Conservation (phyloP, 352 stramenopile species). For the Achlya hypogyna region DNA sequence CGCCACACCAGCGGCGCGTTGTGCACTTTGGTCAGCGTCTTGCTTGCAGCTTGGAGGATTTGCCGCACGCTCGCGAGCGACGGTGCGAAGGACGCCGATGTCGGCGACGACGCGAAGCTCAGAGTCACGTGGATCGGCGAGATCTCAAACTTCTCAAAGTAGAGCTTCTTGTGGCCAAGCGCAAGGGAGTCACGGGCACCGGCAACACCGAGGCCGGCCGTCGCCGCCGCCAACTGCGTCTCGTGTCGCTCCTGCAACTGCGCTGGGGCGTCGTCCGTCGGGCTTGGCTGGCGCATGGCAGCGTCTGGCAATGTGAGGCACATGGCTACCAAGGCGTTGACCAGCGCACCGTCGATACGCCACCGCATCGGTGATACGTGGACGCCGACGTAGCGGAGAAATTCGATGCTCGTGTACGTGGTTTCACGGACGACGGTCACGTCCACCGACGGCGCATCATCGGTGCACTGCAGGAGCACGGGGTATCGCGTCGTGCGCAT, state of each 20-base stretch:
- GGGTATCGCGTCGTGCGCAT: constrained; percentile 71
- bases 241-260: not conserved
- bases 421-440: constrained; percentile 76
- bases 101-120: constrained; percentile 51
- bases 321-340: constrained; percentile 6
- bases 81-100: constrained; percentile 31
- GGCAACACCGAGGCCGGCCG: constrained; percentile 17
- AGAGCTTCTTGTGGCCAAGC: constrained; percentile 56
- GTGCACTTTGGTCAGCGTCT: constrained; percentile 80
- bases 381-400: constrained; percentile 75
- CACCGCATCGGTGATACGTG: constrained; percentile 64
- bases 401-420: constrained; percentile 78
- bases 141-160: constrained; percentile 86
- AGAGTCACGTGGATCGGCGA: constrained; percentile 73
- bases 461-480: constrained; percentile 75
- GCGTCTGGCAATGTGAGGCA: not conserved
- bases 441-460: constrained; percentile 67
- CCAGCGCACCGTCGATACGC: constrained; percentile 67
- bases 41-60: constrained; percentile 81
- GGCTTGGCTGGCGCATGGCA: not conserved
- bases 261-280: not conserved
- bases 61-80: constrained; percentile 70
- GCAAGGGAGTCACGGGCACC: constrained; percentile 17
- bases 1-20: constrained; percentile 70
- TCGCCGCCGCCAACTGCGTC: constrained; percentile 9